Conservation (phyloP, 495 filamentous ascomycete genomes). For the Tuber melanosporum region DNA sequence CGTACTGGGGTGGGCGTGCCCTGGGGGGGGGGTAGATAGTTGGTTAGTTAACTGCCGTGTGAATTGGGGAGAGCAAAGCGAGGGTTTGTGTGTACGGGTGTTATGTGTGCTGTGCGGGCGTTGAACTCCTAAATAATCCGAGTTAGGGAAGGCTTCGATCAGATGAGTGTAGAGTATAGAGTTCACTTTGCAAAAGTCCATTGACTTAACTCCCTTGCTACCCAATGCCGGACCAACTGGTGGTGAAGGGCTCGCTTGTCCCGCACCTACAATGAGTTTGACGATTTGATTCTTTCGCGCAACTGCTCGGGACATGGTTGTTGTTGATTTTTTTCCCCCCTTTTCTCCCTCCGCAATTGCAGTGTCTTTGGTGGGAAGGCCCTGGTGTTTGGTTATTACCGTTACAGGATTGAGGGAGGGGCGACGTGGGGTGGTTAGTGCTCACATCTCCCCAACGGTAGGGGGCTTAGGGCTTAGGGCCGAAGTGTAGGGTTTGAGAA, state of each 20-base stretch:
- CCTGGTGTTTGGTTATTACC: constrained; percentile 18
- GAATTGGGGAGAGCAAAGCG: not conserved
- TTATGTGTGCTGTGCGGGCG: constrained; percentile 81
- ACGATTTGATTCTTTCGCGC: constrained; percentile 76
- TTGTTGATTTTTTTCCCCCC: not conserved
- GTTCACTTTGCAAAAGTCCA: constrained; percentile 97
- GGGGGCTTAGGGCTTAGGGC: constrained; percentile 22
- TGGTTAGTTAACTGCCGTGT: not conserved
- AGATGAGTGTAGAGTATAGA: not conserved
- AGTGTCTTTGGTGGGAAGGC: not conserved
- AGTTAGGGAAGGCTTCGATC: not conserved
- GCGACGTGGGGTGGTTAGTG: constrained; percentile 5
- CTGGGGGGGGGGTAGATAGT: constrained; percentile 13
- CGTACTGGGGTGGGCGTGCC: constrained; percentile 85
- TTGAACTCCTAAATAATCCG: constrained; percentile 76
- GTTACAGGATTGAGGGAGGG: constrained; percentile 16
- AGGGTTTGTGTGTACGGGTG: constrained; percentile 38
- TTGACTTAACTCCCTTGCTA: constrained; percentile 96
- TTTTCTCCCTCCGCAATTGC: not conserved
- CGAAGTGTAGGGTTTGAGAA: constrained; percentile 8
- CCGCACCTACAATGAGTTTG: constrained; percentile 95
- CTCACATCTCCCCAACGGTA: not conserved
- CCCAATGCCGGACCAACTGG: constrained; percentile 95
- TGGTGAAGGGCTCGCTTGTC: constrained; percentile 93
- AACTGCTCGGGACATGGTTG: constrained; percentile 70